A percentile compares a stretch with the other conserved stretches of the same genome.
Evolutionary conservation across 257 asterid genomes (phyloP).

Genomic region (Lycium ferocissimum): DNA sequence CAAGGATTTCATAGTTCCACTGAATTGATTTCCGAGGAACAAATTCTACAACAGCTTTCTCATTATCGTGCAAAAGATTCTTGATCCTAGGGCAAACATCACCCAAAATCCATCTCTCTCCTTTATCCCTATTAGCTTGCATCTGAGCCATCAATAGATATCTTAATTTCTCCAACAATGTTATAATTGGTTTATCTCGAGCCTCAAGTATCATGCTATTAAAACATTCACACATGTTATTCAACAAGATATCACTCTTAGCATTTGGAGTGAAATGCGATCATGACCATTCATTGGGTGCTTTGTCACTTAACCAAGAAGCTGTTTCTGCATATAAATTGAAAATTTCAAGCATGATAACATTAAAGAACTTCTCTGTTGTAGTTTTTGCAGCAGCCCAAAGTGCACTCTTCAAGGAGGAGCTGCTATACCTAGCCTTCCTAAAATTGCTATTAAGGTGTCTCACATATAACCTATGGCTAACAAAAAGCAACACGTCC

Average conservation of each 20-base stretch:
- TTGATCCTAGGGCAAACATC: neutral
- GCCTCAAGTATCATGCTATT: neutral
- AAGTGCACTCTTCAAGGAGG: neutral
- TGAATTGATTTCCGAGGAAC: neutral
- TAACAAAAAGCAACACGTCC: neutral
- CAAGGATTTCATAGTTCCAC: neutral
- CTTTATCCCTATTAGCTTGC: neutral
- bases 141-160: neutral
- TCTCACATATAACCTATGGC: slow-evolving; percentile 4
- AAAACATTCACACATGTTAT: slow-evolving; percentile 21
- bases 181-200: neutral
- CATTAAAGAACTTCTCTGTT: neutral
- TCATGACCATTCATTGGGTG: neutral
- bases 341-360: neutral
- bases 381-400: slow-evolving; percentile 28
- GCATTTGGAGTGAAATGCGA: neutral
- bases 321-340: neutral
- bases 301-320: neutral
- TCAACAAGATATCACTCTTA: slow-evolving; percentile 21
- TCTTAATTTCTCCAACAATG: neutral
- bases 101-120: neutral
- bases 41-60: neutral
- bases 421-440: neutral
- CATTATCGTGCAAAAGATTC: neutral
- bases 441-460: slow-evolving; percentile 20